A percentile compares a stretch with the other conserved stretches of the same genome.
Evolutionary conservation across 2,329 filamentous ascomycete species (phyloP).

Genomic region (Clonostachys solani): DNA sequence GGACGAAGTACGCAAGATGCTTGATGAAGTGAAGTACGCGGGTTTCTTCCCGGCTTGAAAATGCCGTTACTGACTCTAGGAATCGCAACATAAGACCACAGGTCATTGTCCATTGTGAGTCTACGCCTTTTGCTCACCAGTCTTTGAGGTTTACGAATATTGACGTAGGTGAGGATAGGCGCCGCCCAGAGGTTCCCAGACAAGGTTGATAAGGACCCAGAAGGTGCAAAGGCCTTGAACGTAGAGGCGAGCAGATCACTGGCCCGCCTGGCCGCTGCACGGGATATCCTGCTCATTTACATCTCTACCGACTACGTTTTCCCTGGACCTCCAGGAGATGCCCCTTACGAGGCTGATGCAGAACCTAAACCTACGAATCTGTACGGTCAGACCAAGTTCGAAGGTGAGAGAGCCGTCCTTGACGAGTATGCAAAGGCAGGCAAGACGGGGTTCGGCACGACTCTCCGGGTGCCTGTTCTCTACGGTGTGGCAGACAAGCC

Average conservation of each 20-base stretch:
- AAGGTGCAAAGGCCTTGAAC: slow-evolving; percentile 70
- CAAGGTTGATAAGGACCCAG: slow-evolving; percentile 75
- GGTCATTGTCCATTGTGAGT: slow-evolving; percentile 76
- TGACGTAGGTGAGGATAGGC: slow-evolving; percentile 37
- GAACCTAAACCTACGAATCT: slow-evolving; percentile 69
- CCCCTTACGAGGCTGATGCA: slow-evolving; percentile 69
- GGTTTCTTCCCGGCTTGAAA: not conserved
- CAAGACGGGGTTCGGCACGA: slow-evolving; percentile 54
- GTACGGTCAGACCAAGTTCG: slow-evolving; percentile 61
- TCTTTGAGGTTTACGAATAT: not conserved
- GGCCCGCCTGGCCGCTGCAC: slow-evolving; percentile 59
- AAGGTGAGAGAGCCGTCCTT: slow-evolving; percentile 62
- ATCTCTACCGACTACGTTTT: slow-evolving; percentile 85
- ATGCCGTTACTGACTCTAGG: not conserved
- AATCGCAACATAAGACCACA: slow-evolving; percentile 50
- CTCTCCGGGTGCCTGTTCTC: slow-evolving; percentile 77
- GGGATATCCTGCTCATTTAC: slow-evolving; percentile 65
- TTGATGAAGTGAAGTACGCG: slow-evolving; percentile 52
- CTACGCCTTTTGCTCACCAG: not conserved
- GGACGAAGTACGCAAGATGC: slow-evolving; percentile 38
- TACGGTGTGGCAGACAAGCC: slow-evolving; percentile 72
- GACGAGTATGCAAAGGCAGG: slow-evolving; percentile 46
- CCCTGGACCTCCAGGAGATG: slow-evolving; percentile 69
- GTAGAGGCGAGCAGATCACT: slow-evolving; percentile 65
- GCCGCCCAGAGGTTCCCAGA: slow-evolving; percentile 88